A percentile compares a stretch with the other conserved stretches of the same genome.
Evolutionary conservation across 2,329 filamentous ascomycete genomes (phyloP).

Genomic region (Fonsecaea monophora): DNA sequence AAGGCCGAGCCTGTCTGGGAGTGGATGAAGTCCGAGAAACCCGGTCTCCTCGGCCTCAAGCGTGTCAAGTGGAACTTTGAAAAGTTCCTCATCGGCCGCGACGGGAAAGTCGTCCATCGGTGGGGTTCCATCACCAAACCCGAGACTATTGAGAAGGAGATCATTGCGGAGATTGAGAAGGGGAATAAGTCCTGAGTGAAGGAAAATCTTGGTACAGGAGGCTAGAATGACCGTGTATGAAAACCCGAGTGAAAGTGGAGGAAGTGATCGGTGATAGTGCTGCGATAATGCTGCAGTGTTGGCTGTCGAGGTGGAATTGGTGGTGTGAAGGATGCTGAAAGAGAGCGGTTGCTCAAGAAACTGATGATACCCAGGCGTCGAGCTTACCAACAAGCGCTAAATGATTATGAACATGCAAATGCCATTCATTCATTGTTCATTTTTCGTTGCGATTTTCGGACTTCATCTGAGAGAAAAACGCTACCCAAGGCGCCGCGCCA

Average conservation of each 20-base stretch:
- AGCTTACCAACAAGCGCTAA: slow-evolving; percentile 2
- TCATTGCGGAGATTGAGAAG: slow-evolving; percentile 75
- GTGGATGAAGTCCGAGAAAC: slow-evolving; percentile 74
- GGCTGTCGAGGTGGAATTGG: not conserved
- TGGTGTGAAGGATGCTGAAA: not conserved
- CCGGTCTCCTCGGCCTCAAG: slow-evolving; percentile 87
- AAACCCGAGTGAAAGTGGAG: not conserved
- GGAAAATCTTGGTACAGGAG: not conserved
- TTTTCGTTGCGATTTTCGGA: not conserved
- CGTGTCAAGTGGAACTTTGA: slow-evolving; percentile 99
- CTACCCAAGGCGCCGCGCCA: not conserved
- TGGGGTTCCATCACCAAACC: slow-evolving; percentile 92
- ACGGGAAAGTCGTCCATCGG: slow-evolving; percentile 82
- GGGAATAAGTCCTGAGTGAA: slow-evolving; percentile 43
- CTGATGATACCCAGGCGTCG: slow-evolving; percentile 2
- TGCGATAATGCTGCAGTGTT: not conserved
- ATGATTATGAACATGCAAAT: slow-evolving; percentile 7
- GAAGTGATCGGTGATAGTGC: not conserved
- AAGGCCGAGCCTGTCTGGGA: slow-evolving; percentile 78
- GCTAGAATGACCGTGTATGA: not conserved
- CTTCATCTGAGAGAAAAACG: not conserved
- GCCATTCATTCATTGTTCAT: slow-evolving; percentile 6
- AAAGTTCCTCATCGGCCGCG: slow-evolving; percentile 88
- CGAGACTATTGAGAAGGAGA: slow-evolving; percentile 75
- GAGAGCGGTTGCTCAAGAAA: not conserved